A percentile compares a stretch with the other conserved stretches of the same genome.
These are phyloP conservation scores for Amaranthus cruentus DNA, from an alignment of 148 eudicot species.

Conservation along the genomic window DNA sequence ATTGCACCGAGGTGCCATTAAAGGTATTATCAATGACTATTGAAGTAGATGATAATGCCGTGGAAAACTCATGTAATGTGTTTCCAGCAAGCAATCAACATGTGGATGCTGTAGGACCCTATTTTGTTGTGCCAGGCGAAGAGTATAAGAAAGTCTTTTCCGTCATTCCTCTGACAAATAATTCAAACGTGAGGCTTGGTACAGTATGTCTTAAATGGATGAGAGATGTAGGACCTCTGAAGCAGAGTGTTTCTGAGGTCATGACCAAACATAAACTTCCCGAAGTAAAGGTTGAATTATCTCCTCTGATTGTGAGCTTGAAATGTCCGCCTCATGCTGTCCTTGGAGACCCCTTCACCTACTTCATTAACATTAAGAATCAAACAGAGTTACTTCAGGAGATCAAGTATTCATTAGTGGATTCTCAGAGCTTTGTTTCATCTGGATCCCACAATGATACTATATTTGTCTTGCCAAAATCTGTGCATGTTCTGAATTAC, in stretches of 20 bases:
- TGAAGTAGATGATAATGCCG: constrained; percentile 51
- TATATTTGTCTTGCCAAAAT: constrained; percentile 61
- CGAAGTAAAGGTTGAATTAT: constrained; percentile 61
- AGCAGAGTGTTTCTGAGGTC: constrained; percentile 38
- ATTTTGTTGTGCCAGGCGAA: constrained; percentile 70
- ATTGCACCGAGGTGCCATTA: constrained; percentile 82
- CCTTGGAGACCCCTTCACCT: constrained; percentile 78
- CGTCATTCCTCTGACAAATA: constrained; percentile 46
- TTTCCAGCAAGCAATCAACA: constrained; percentile 36
- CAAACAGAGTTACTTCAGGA: constrained; percentile 80
- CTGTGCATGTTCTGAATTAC: constrained; percentile 62
- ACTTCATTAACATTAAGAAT: constrained; percentile 58
- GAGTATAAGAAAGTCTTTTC: constrained; percentile 75
- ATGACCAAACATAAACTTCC: constrained; percentile 67
- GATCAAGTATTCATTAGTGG: constrained; percentile 75
- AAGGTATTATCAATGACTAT: constrained; percentile 62
- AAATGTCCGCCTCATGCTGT: constrained; percentile 90
- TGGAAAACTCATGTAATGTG: constrained; percentile 37
- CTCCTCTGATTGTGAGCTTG: constrained; percentile 68
- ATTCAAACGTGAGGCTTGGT: constrained; percentile 54
- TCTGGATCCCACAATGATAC: constrained; percentile 79
- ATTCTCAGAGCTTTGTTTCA: constrained; percentile 80
- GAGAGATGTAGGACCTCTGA: constrained; percentile 38
- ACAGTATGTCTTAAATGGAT: constrained; percentile 68
- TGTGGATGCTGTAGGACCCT: constrained; percentile 23